phyloP scores from a whole-genome alignment of 2,329 filamentous ascomycete genomes.

The Rhynchosporium graminicola region DNA sequence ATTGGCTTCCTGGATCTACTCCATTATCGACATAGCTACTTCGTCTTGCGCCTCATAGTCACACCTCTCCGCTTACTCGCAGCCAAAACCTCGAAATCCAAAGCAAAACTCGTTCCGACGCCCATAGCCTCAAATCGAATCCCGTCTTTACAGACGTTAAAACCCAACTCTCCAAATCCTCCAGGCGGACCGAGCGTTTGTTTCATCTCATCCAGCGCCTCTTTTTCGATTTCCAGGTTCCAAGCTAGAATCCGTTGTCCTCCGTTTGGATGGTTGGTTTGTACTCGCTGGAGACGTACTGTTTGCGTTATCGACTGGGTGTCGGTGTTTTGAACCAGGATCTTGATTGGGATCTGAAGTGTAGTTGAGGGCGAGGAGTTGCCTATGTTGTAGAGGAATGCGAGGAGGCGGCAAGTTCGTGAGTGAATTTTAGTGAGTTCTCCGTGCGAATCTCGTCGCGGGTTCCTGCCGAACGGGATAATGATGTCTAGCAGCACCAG shows the following conservation, averaged over 20 bases:
- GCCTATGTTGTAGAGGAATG: conserved; percentile 7
- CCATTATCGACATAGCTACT: not conserved
- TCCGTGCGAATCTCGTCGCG: not conserved
- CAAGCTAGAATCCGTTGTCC: conserved; percentile 21
- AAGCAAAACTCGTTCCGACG: conserved; percentile 23
- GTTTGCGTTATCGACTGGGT: conserved; percentile 3
- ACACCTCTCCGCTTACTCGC: not conserved
- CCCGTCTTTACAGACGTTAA: conserved; percentile 21
- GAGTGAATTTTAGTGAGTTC: not conserved
- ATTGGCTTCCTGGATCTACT: no score
- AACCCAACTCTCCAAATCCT: conserved; percentile 28
- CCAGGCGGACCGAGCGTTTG: conserved; percentile 27
- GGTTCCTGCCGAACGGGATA: conserved; percentile 8
- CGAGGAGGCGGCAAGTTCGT: not conserved
- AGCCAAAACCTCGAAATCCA: conserved; percentile 7
- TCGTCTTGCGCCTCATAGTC: conserved; percentile 6
- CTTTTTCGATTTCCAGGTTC: conserved; percentile 23
- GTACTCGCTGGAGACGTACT: conserved; percentile 6
- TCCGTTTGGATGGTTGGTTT: conserved; percentile 8
- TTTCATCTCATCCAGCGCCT: conserved; percentile 28
- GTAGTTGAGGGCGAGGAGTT: not conserved
- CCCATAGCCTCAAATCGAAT: conserved; percentile 25
- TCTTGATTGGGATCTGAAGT: not conserved
- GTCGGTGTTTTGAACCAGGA: not conserved
- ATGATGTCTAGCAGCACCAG: conserved; percentile 3